Evolutionary conservation across 2,329 filamentous ascomycete genomes (phyloP).

Genomic region (Arthrobotrys pseudoclavata): DNA sequence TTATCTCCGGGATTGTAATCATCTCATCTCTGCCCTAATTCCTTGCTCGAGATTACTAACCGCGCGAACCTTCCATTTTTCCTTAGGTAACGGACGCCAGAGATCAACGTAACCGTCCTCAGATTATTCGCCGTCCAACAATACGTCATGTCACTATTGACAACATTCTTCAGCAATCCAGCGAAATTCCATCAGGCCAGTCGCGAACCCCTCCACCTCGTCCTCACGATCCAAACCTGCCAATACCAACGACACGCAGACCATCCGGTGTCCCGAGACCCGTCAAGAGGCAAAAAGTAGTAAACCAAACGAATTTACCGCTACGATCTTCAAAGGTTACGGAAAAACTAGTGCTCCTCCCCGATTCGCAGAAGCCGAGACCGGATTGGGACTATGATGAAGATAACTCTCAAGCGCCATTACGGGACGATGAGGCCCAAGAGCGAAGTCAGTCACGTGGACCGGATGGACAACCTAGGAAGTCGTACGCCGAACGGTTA

Average conservation of each 20-base stretch:
- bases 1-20: conserved; percentile 27
- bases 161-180: conserved; percentile 92
- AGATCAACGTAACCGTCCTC: conserved; percentile 67
- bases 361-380: conserved; percentile 74
- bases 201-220: conserved; percentile 78
- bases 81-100: conserved; percentile 73
- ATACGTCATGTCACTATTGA: conserved; percentile 91
- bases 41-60: conserved; percentile 63
- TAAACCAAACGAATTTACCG: conserved; percentile 75
- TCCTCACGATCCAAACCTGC: conserved; percentile 67
- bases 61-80: conserved; percentile 30
- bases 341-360: conserved; percentile 94
- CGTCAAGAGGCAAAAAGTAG: conserved; percentile 68
- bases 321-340: conserved; percentile 92
- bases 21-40: conserved; percentile 45
- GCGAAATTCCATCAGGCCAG: conserved; percentile 94
- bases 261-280: conserved; percentile 66
- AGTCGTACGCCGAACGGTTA: conserved; percentile 93
- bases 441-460: conserved; percentile 71
- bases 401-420: conserved; percentile 70
- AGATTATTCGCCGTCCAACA: conserved; percentile 62
- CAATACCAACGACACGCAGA: conserved; percentile 68
- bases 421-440: conserved; percentile 73
- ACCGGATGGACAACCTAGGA: conserved; percentile 71
- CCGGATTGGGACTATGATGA: conserved; percentile 73